These are phyloP conservation scores for Wickerhamiella qilinensis DNA, from an alignment of 805 yeast genomes.

Conservation along the genomic window DNA sequence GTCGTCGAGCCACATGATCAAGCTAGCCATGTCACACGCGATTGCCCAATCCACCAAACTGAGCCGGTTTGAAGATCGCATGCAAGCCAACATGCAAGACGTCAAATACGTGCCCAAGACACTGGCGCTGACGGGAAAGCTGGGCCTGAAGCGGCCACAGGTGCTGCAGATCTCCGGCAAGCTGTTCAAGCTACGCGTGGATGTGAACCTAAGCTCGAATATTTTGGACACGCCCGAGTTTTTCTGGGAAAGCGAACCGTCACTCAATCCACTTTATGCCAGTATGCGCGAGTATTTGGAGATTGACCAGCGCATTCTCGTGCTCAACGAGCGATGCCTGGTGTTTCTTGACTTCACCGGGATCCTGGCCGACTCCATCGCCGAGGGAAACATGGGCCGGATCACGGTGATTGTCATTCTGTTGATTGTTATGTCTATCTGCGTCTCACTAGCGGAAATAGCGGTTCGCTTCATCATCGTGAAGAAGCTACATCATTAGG, in stretches of 20 bases:
- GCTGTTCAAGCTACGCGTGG: slow-evolving; percentile 77
- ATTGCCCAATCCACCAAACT: slow-evolving; percentile 92
- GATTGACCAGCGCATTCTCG: slow-evolving; percentile 88
- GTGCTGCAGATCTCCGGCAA: slow-evolving; percentile 78
- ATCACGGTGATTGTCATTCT: slow-evolving; percentile 81
- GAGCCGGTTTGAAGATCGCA: slow-evolving; percentile 79
- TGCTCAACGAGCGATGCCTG: slow-evolving; percentile 81
- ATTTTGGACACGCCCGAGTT: slow-evolving; percentile 91
- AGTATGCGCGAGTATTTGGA: slow-evolving; percentile 88
- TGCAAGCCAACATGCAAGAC: slow-evolving; percentile 67
- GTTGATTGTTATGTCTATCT: slow-evolving; percentile 60
- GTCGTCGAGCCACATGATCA: slow-evolving; percentile 83
- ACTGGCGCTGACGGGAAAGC: slow-evolving; percentile 73
- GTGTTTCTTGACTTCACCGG: slow-evolving; percentile 89
- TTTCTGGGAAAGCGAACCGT: slow-evolving; percentile 92
- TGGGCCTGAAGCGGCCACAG: slow-evolving; percentile 75
- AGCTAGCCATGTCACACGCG: slow-evolving; percentile 86
- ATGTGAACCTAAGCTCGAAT: slow-evolving; percentile 79
- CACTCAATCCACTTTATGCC: slow-evolving; percentile 75
- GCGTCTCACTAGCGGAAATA: slow-evolving; percentile 29
- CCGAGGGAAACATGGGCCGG: slow-evolving; percentile 80
- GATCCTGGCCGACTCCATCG: slow-evolving; percentile 83
- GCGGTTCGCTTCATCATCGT: slow-evolving; percentile 11
- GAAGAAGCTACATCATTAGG: not conserved
- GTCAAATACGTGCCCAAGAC: slow-evolving; percentile 83